A percentile compares a stretch with the other conserved stretches of the same genome.
These are phyloP conservation scores for Eucalyptus regnans DNA, from an alignment of 345 rosid genomes.

Conservation along the genomic window DNA sequence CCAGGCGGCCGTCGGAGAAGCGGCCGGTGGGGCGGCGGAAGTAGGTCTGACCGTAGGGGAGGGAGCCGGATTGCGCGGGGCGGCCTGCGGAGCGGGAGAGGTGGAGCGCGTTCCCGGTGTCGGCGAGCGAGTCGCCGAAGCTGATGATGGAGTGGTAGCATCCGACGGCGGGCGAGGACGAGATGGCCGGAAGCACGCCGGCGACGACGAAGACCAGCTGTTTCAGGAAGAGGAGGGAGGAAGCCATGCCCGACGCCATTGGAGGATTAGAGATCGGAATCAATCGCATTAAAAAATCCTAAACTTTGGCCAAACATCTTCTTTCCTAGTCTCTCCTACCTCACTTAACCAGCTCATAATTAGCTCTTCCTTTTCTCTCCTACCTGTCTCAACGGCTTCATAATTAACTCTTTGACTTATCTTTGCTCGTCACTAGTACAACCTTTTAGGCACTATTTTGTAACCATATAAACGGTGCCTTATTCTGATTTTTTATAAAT, in stretches of 20 bases:
- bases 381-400: too few species aligned
- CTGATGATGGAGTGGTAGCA: constrained; percentile 25
- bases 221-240: background rate
- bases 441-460: too few species aligned
- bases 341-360: background rate
- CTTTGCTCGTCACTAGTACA: too few species aligned
- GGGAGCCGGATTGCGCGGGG: constrained; percentile 2
- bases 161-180: background rate
- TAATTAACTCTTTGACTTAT: too few species aligned
- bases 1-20: constrained; percentile 32
- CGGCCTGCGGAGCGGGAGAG: background rate
- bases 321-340: background rate
- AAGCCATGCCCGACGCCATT: background rate
- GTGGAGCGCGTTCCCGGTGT: constrained; percentile 23
- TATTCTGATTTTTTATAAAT: too few species aligned
- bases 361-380: too few species aligned
- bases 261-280: background rate
- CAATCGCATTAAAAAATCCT: background rate
- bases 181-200: background rate
- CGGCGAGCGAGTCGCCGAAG: constrained; percentile 54
- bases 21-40: constrained; percentile 35
- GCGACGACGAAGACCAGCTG: background rate
- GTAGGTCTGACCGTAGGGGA: constrained; percentile 32
- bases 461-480: too few species aligned
- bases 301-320: too few species aligned